Conservation (phyloP, 179 eudicot genomes). For the Spinacia oleracea region DNA sequence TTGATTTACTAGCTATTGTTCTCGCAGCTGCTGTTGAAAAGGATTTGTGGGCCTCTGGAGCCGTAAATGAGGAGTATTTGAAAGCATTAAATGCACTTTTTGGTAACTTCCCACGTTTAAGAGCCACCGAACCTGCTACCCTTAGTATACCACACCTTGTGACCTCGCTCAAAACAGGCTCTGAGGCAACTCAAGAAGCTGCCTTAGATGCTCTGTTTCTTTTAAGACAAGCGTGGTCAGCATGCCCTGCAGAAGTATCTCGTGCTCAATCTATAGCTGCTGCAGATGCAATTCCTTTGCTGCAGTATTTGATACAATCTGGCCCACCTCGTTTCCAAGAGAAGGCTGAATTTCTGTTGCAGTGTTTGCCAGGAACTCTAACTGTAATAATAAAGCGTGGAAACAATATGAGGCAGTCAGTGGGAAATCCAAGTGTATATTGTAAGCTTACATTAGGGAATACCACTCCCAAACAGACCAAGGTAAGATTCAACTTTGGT, state of each 20-base stretch:
- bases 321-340: slow-evolving; percentile 99
- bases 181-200: slow-evolving; percentile 98
- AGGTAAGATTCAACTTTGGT: slow-evolving; percentile 44
- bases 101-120: slow-evolving; percentile 91
- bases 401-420: slow-evolving; percentile 91
- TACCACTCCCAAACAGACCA: slow-evolving; percentile 76
- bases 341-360: slow-evolving; percentile 86
- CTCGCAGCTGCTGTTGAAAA: slow-evolving; percentile 90
- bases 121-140: slow-evolving; percentile 99
- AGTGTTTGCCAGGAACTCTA: slow-evolving; percentile 93
- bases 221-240: slow-evolving; percentile 98
- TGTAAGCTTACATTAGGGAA: slow-evolving; percentile 97
- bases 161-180: slow-evolving; percentile 83
- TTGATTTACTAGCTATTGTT: slow-evolving; percentile 23
- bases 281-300: slow-evolving; percentile 92
- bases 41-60: slow-evolving; percentile 93
- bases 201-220: slow-evolving; percentile 89
- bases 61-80: slow-evolving; percentile 83
- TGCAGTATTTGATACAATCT: slow-evolving; percentile 88
- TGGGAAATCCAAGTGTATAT: slow-evolving; percentile 86
- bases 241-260: slow-evolving; percentile 96
- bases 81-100: slow-evolving; percentile 90
- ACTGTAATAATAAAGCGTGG: slow-evolving; percentile 91
- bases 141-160: slow-evolving; percentile 97
- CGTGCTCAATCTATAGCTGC: slow-evolving; percentile 97